Conservation (phyloP, 2,329 filamentous ascomycete genomes). For the Ophiostoma australiae region DNA sequence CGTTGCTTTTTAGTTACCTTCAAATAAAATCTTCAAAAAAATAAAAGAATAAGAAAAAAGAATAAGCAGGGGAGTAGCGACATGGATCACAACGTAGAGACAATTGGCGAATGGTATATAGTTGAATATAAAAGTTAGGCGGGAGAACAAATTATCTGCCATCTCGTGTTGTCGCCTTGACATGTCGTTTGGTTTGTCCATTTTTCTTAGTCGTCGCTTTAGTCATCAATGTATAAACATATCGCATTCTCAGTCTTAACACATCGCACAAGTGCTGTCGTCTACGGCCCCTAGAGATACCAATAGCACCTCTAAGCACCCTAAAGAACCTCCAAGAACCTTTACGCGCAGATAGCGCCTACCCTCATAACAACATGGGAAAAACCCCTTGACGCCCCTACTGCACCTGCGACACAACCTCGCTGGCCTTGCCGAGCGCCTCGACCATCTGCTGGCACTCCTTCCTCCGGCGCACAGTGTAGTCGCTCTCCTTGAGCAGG, state of each 20-base stretch:
- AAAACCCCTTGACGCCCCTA: conserved; percentile 37
- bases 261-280: not conserved
- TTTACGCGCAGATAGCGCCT: too few relatives aligned
- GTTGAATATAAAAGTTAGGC: not conserved
- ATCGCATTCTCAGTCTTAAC: conserved; percentile 9
- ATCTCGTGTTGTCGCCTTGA: not conserved
- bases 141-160: too few relatives aligned
- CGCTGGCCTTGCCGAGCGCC: conserved; percentile 78
- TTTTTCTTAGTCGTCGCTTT: not conserved
- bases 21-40: too few relatives aligned
- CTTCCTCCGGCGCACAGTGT: conserved; percentile 89
- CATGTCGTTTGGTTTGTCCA: not conserved
- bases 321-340: too few relatives aligned
- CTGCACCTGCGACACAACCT: conserved; percentile 85
- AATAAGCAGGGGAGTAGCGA: not conserved
- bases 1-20: not conserved
- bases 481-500: conserved; percentile 95
- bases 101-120: too few relatives aligned
- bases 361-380: not conserved
- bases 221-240: not conserved
- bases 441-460: conserved; percentile 99
- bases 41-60: too few relatives aligned
- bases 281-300: not conserved
- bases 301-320: not conserved
- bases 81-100: not conserved